Conservation (phyloP, 177 flowering plant species). For the Vitis hybrid region DNA sequence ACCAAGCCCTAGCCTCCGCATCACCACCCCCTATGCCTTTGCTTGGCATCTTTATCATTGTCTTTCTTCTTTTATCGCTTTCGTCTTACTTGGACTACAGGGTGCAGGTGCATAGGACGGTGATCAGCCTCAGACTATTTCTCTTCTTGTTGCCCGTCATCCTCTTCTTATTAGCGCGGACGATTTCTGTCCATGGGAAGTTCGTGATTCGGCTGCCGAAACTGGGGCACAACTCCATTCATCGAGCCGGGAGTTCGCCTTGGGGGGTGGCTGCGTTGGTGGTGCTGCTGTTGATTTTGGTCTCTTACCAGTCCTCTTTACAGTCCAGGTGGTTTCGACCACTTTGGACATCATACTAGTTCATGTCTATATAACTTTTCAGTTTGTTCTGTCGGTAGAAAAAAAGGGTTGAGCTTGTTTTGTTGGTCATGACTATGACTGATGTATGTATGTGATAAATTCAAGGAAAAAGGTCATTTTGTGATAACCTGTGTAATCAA, state of each 20-base stretch:
- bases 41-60: constrained; percentile 34
- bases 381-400: too few species aligned
- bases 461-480: too few species aligned
- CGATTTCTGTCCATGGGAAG: constrained; percentile 6
- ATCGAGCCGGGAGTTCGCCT: constrained; percentile 28
- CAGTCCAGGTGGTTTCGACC: constrained; percentile 37
- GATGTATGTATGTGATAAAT: too few species aligned
- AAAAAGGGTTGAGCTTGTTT: too few species aligned
- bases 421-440: too few species aligned
- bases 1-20: constrained; percentile 28
- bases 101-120: constrained; percentile 17
- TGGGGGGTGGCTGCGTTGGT: constrained; percentile 34
- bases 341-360: neutral
- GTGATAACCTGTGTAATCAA: too few species aligned
- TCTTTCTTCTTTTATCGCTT: constrained; percentile 30
- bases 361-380: neutral
- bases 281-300: constrained; percentile 38
- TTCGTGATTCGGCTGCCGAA: constrained; percentile 10
- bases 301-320: constrained; percentile 31
- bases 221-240: constrained; percentile 5
- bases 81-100: constrained; percentile 26
- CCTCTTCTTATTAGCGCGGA: constrained; percentile 26
- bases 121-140: constrained; percentile 24
- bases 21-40: constrained; percentile 46
- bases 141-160: constrained; percentile 33